Conservation (phyloP, 2,329 filamentous ascomycete genomes). For the Mariannaea sp. region DNA sequence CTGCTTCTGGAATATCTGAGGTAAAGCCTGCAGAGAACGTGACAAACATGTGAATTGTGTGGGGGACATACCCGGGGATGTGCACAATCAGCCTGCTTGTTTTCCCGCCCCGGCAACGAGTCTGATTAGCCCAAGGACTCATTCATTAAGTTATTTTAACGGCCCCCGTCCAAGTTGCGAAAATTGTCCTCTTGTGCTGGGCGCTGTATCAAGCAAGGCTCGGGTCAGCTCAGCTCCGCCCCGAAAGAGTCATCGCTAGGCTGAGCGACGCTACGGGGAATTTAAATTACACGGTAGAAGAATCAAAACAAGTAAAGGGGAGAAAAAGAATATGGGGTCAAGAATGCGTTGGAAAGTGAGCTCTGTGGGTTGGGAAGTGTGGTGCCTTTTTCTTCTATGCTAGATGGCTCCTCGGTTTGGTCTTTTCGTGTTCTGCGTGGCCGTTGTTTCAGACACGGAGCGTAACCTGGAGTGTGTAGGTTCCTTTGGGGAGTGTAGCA, state of each 20-base stretch:
- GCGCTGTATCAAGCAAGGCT: slow-evolving; percentile 1
- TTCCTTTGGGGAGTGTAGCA: slow-evolving; percentile 1
- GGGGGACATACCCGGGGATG: background rate
- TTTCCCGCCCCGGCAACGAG: no score
- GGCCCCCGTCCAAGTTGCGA: no score
- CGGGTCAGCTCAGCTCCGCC: slow-evolving; percentile 23
- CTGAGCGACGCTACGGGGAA: slow-evolving; percentile 15
- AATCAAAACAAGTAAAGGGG: background rate
- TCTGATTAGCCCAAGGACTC: no score
- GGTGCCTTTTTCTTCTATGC: no score
- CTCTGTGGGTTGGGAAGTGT: no score
- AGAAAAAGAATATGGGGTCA: background rate
- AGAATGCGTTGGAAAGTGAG: no score
- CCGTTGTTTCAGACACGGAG: slow-evolving; percentile 4
- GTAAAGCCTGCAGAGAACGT: background rate
- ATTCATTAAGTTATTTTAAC: no score
- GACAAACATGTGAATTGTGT: background rate
- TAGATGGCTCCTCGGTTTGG: no score
- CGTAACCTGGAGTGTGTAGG: no score
- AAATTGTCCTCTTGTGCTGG: background rate
- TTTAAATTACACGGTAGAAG: background rate
- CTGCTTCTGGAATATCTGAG: slow-evolving; percentile 1
- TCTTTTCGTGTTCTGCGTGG: background rate
- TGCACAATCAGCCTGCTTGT: background rate
- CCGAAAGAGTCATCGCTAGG: slow-evolving; percentile 26